Evolutionary conservation across 2,329 filamentous ascomycete genomes (phyloP).

Genomic region (Fusarium mangiferae): DNA sequence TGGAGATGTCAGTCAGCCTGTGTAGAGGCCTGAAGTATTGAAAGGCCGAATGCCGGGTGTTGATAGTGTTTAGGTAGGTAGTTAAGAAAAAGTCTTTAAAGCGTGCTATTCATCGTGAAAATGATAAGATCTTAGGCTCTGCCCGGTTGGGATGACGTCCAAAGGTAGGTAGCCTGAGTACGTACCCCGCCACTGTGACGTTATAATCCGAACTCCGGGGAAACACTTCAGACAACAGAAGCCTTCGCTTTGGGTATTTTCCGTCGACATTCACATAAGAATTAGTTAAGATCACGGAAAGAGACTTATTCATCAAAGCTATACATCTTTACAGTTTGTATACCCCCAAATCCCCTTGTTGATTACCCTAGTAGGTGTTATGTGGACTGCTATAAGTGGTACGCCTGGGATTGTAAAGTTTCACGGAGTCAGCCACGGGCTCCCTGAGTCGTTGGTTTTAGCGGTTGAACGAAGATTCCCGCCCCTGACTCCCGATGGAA

Average conservation of each 20-base stretch:
- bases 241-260: not conserved
- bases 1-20: constrained; percentile 35
- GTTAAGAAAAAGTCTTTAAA: constrained; percentile 11
- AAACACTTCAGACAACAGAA: not conserved
- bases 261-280: not conserved
- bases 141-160: constrained; percentile 28
- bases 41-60: constrained; percentile 3
- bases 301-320: not conserved
- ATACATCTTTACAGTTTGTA: not conserved
- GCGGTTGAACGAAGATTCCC: constrained; percentile 27
- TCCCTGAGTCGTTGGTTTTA: constrained; percentile 26
- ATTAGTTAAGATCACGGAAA: not conserved
- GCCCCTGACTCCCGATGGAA: constrained; percentile 37
- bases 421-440: not conserved
- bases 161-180: not conserved
- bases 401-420: constrained; percentile 1
- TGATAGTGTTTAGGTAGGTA: constrained; percentile 3
- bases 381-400: not conserved
- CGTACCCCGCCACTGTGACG: constrained; percentile 25
- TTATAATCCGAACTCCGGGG: not conserved
- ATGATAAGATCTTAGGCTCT: constrained; percentile 25
- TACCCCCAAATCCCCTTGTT: not conserved
- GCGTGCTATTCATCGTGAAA: constrained; percentile 3
- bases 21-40: constrained; percentile 7
- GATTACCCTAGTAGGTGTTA: not conserved